Evolutionary conservation across 2,329 filamentous ascomycete genomes (phyloP).

Genomic region (Leptodontidium sp.): DNA sequence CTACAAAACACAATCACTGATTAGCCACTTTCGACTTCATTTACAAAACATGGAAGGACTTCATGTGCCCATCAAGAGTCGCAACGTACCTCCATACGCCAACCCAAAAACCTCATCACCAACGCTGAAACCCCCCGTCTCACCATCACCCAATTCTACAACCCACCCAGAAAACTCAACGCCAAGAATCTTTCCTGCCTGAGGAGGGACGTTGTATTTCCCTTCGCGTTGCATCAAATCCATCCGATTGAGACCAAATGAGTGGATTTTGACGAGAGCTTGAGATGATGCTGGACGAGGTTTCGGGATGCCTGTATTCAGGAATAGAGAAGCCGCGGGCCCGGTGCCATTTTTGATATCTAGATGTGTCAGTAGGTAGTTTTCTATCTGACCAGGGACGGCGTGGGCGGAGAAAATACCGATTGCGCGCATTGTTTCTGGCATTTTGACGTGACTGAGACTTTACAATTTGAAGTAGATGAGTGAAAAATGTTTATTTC

Average conservation of each 20-base stretch:
- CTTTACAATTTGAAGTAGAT: background rate
- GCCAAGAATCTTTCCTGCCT: constrained; percentile 74
- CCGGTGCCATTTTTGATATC: constrained; percentile 63
- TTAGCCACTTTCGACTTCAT: no score
- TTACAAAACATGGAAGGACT: no score
- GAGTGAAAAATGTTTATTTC: background rate
- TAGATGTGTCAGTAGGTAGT: constrained; percentile 12
- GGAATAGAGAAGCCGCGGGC: constrained; percentile 63
- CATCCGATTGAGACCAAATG: constrained; percentile 89
- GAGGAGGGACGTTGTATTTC: constrained; percentile 74
- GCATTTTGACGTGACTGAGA: background rate
- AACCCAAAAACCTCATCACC: constrained; percentile 90
- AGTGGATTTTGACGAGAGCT: constrained; percentile 81
- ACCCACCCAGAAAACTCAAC: constrained; percentile 81
- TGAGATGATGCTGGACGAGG: constrained; percentile 57
- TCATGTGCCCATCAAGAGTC: background rate
- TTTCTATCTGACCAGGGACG: background rate
- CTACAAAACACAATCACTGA: background rate
- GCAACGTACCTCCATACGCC: constrained; percentile 75
- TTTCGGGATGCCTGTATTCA: constrained; percentile 60
- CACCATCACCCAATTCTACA: constrained; percentile 58
- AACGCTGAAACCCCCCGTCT: constrained; percentile 66
- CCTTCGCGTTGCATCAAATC: constrained; percentile 81
- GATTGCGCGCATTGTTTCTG: constrained; percentile 13
- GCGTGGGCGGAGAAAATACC: background rate